Base-by-base conservation (phyloP, 208 protist species). In the Leishmania lainsoni region DNA sequence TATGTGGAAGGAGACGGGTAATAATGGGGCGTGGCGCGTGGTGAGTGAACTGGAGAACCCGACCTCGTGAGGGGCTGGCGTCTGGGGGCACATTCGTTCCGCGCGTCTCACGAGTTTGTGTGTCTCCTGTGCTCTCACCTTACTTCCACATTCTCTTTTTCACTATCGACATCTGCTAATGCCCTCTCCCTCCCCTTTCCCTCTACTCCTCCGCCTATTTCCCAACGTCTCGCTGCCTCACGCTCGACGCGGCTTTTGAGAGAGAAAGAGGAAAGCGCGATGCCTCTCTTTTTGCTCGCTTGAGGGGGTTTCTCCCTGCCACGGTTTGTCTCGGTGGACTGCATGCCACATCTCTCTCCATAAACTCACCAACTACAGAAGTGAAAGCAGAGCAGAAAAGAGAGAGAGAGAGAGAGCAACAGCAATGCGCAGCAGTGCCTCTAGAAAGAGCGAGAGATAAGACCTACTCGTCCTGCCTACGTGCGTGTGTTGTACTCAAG, bases 1-100 rank as follows among this genome's bases (percentile, higher is more conserved):
- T 69, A 91, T 96, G 88, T 98, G 90, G 89, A 90, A 89, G 81
- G 92, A 98, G 79, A 86, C 88, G 10, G 32, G 84, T 35, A 80
- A 85, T 35, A 65, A 79, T 35, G 90, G 88, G n/a, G 87, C 75
- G 56, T 96, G 94, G 92, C 90, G 90, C 81, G 49, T 90, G 16
- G 84, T 88, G 48, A 91, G 89, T 69, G 90, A 95, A 79, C 26
- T 96, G 56, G 79, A 86, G 48, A 83, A 84, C 48, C 79, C 81
- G 2, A 81, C 45, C 5, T 65, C 85, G 65, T 85, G 49, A 80
- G 16, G 22, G 22, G n/a, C 20, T 16, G 56, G 29, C 49, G 22
- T 61, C 32, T 48, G 16, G 39, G 39, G 51, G 39, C n/a, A 42
- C 29, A 26, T 61, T 61, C 4, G 54, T 2, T 59, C 29, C 14